Base-by-base conservation (phyloP, 257 asterid species). In the Nemophila menziesii region DNA sequence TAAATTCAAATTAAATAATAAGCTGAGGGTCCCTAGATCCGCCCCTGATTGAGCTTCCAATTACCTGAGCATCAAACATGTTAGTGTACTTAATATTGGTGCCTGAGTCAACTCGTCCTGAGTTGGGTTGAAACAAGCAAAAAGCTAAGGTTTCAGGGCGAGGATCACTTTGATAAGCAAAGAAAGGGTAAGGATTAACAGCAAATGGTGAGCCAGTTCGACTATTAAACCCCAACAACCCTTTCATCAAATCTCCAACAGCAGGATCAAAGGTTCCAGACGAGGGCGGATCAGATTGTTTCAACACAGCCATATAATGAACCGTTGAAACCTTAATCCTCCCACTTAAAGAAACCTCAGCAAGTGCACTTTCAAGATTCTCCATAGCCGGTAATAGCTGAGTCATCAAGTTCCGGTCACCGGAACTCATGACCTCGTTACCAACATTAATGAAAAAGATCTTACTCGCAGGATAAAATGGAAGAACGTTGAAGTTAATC, bases 11-110 rank as follows among this genome's bases (percentile, higher is more conserved):
- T n/a, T n/a, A n/a, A n/a, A n/a, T n/a, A n/a, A n/a, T n/a, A n/a
- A n/a, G n/a, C n/a, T n/a, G n/a, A n/a, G n/a, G n/a, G n/a, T n/a
- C n/a, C n/a, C n/a, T n/a, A n/a, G n/a, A n/a, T n/a, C n/a, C n/a
- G n/a, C n/a, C n/a, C n/a, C n/a, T n/a, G n/a, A 29, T 6, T 16
- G 13, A 29, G 16, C 5, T n/a, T 17, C 44, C 1, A 24, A 61
- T 57, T 57, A 79, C 90, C 82, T 81, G 90, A 43, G 93, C 93
- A 47, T 81, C 90, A 44, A 78, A 81, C 93, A 81, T 78, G 74
- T 70, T 81, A 5, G 77, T 74, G 41, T 81, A 81, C 60, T 67
- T 74, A 12, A 72, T 67, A 21, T 69, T 72, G 34, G 77, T 40
- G 13, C 74, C 74, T 5, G 80, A 54, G 46, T 81, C 93, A 16